A percentile compares a stretch with the other conserved stretches of the same genome.
Conservation (phyloP, 768 basidiomycete species). For the Mycena epipterygia region DNA sequence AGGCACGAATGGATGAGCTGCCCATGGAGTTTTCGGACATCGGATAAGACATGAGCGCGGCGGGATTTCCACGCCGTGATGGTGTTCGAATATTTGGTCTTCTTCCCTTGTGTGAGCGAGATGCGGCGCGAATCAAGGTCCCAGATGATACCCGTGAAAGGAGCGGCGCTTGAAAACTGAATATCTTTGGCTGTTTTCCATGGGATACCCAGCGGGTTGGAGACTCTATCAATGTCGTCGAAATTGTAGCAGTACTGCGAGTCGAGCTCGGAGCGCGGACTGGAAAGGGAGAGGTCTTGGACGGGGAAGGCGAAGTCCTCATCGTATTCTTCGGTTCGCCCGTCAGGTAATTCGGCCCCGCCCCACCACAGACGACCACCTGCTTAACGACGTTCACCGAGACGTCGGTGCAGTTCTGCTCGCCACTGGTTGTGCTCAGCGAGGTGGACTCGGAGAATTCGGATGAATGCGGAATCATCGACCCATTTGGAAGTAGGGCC, state of each 20-base stretch:
- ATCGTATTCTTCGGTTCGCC: slow-evolving; percentile 36
- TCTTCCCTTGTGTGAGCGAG: not conserved
- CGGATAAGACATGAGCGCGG: slow-evolving; percentile 44
- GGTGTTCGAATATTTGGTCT: not conserved
- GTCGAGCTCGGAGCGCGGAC: slow-evolving; percentile 1
- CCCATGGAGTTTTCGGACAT: slow-evolving; percentile 53
- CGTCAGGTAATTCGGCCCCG: slow-evolving; percentile 26
- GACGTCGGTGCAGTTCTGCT: not conserved
- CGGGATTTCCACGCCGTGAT: not conserved
- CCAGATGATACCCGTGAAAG: slow-evolving; percentile 43
- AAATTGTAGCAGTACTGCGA: slow-evolving; percentile 33
- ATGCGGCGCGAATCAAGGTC: slow-evolving; percentile 22
- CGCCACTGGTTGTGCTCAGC: slow-evolving; percentile 20
- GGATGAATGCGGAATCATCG: slow-evolving; percentile 28
- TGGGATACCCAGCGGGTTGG: slow-evolving; percentile 36
- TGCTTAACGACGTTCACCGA: slow-evolving; percentile 14
- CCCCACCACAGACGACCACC: slow-evolving; percentile 39
- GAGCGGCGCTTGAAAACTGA: slow-evolving; percentile 9
- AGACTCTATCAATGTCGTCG: slow-evolving; percentile 39
- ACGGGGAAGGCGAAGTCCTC: slow-evolving; percentile 38
- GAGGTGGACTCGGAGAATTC: not conserved
- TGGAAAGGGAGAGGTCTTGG: slow-evolving; percentile 18
- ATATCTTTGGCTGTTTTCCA: slow-evolving; percentile 39
- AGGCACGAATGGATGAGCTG: slow-evolving; percentile 52
- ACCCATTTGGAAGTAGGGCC: slow-evolving; percentile 35